Percentiles rank a stretch among this genome's conserved stretches.
phyloP scores from a whole-genome alignment of 805 yeast genomes.

The Yarrowia divulgata region DNA sequence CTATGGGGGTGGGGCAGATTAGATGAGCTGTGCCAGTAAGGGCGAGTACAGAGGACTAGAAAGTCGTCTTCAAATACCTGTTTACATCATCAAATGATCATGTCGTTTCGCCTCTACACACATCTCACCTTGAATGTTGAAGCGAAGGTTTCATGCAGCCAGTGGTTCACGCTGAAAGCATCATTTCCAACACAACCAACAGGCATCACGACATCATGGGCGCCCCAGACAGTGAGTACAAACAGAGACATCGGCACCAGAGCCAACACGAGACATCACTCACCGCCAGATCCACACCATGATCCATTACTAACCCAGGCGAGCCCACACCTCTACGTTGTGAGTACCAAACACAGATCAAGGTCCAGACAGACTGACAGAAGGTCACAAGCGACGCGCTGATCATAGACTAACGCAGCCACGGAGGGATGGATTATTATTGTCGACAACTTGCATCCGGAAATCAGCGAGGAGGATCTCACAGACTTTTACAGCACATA shows the following conservation, averaged over 20 bases:
- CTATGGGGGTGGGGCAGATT: too few relatives aligned
- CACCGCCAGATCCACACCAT: background rate
- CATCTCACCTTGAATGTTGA: too few relatives aligned
- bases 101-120: too few relatives aligned
- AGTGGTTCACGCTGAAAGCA: background rate
- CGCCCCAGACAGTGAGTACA: slow-evolving; percentile 10
- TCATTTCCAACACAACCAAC: background rate
- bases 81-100: too few relatives aligned
- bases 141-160: slow-evolving; percentile 25
- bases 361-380: background rate
- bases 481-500: slow-evolving; percentile 54
- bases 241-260: background rate
- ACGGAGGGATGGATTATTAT: slow-evolving; percentile 57
- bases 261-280: background rate
- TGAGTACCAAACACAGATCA: slow-evolving; percentile 13
- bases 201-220: slow-evolving; percentile 14
- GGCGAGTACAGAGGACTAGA: too few relatives aligned
- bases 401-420: slow-evolving; percentile 45
- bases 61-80: too few relatives aligned
- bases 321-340: slow-evolving; percentile 24
- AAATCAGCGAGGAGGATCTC: slow-evolving; percentile 56
- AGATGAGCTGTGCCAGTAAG: too few relatives aligned
- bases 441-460: slow-evolving; percentile 55
- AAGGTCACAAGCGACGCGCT: background rate
- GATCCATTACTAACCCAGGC: slow-evolving; percentile 13